Conservation (phyloP, 306 rosid species). For the Cucumis cinereus region DNA sequence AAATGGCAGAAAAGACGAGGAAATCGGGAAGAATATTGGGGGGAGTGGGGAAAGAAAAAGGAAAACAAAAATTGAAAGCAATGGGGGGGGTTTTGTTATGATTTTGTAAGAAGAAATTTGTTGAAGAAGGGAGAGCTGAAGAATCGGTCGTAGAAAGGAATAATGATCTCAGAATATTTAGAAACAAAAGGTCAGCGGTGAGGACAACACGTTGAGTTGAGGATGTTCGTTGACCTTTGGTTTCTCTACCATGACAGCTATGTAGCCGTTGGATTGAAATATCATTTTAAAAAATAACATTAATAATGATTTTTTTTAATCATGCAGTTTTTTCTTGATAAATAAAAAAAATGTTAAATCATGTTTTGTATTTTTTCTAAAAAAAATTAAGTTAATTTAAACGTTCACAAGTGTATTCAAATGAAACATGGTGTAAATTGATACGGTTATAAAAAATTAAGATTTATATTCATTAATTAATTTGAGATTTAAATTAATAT, state of each 20-base stretch:
- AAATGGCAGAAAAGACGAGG: not conserved
- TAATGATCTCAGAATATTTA: not conserved
- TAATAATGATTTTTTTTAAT: too few species aligned
- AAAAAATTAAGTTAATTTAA: too few species aligned
- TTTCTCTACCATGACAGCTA: not conserved
- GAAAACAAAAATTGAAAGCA: not conserved
- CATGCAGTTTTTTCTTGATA: too few species aligned
- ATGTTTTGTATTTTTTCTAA: too few species aligned
- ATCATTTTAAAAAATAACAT: too few species aligned
- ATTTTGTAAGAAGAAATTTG: not conserved
- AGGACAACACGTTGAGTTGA: conserved; percentile 2
- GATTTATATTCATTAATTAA: too few species aligned
- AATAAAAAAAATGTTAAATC: too few species aligned
- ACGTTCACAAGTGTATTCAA: too few species aligned
- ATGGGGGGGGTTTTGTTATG: not conserved
- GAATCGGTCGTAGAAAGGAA: not conserved
- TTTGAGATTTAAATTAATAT: too few species aligned
- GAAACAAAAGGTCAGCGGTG: not conserved
- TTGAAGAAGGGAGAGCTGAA: not conserved
- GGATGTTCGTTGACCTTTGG: not conserved
- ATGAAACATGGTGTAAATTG: too few species aligned
- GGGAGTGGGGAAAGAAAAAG: not conserved
- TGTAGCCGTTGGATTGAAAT: too few species aligned
- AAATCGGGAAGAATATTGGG: not conserved
- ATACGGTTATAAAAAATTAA: too few species aligned